These are phyloP conservation scores for Sarcocystis neurona DNA, from an alignment of 169 alveolate species.

Conservation along the genomic window DNA sequence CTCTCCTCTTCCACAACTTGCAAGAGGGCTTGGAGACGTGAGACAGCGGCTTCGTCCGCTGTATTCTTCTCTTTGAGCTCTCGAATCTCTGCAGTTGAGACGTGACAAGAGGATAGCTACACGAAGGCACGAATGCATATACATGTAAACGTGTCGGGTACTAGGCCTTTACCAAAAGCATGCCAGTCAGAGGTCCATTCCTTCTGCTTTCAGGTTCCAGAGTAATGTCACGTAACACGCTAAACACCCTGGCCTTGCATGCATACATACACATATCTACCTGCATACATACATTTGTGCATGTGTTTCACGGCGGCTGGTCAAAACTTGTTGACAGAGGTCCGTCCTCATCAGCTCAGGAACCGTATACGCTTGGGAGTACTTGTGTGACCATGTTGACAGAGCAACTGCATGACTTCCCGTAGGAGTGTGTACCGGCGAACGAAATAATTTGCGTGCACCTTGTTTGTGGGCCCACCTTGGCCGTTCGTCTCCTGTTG, in stretches of 20 bases:
- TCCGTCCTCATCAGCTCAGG: too few relatives aligned
- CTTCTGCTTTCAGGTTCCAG: neutral
- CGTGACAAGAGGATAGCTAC: neutral
- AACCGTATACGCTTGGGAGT: too few relatives aligned
- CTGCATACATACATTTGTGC: neutral
- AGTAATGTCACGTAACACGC: neutral
- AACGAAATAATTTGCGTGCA: too few relatives aligned
- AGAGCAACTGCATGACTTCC: neutral
- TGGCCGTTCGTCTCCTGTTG: too few relatives aligned
- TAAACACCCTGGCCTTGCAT: neutral
- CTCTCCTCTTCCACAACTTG: slow-evolving; percentile 44
- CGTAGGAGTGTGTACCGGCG: neutral
- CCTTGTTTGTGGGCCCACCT: too few relatives aligned
- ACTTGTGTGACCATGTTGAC: too few relatives aligned
- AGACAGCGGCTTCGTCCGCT: slow-evolving; percentile 32
- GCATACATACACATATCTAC: neutral
- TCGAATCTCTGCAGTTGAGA: slow-evolving; percentile 34
- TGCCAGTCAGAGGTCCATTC: too few relatives aligned
- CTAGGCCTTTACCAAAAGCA: too few relatives aligned
- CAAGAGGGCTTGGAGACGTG: slow-evolving; percentile 2
- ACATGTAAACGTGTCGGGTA: neutral
- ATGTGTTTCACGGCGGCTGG: too few relatives aligned
- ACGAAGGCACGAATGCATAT: neutral
- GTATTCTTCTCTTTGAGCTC: slow-evolving; percentile 5
- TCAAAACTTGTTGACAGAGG: too few relatives aligned